A percentile compares a stretch with the other conserved stretches of the same genome.
Evolutionary conservation across 73 alveolate genomes (phyloP).

Genomic region (Effrenium voratum): DNA sequence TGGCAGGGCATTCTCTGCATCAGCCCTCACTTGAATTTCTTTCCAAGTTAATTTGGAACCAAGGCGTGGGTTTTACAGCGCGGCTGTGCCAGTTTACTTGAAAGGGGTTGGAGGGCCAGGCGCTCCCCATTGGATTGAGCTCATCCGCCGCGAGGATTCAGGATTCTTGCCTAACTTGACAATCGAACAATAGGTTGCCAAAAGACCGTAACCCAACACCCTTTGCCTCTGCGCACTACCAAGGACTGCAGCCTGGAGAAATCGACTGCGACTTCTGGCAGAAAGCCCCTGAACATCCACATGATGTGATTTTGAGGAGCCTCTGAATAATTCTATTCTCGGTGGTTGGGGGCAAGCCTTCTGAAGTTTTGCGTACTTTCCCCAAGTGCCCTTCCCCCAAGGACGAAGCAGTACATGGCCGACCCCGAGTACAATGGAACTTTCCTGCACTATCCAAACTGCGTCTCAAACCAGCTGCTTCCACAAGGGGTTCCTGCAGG

Average conservation of each 20-base stretch:
- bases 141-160: neutral
- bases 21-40: too few relatives aligned
- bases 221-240: too few relatives aligned
- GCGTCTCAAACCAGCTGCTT: neutral
- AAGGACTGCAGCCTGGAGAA: too few relatives aligned
- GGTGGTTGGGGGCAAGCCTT: neutral
- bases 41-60: neutral
- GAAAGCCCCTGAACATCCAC: neutral
- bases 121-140: neutral
- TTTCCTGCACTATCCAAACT: neutral
- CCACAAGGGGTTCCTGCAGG: neutral
- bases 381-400: neutral
- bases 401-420: neutral
- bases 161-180: too few relatives aligned
- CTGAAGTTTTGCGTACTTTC: neutral
- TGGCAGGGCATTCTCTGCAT: too few relatives aligned
- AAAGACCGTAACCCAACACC: too few relatives aligned
- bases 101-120: constrained; percentile 26
- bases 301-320: neutral
- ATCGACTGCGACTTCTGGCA: too few relatives aligned
- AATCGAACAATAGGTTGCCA: too few relatives aligned
- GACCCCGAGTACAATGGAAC: neutral
- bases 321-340: neutral
- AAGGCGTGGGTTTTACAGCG: neutral
- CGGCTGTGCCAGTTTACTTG: constrained; percentile 20